Conservation (phyloP, 495 filamentous ascomycete genomes). For the Friedmanniomyces simplex region DNA sequence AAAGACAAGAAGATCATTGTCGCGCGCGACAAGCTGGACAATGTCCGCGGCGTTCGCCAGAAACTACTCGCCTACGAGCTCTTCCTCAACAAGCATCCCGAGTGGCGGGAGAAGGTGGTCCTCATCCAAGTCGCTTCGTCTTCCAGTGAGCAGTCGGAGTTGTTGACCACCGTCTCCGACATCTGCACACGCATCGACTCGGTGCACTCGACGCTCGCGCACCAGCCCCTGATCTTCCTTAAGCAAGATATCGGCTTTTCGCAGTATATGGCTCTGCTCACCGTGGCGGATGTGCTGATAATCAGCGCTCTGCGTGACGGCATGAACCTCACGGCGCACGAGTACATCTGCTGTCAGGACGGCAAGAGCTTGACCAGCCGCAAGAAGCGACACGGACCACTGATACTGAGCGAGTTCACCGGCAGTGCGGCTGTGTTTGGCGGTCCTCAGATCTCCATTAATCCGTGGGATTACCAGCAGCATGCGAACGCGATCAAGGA, state of each 20-base stretch:
- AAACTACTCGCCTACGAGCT: constrained; percentile 88
- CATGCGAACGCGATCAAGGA: constrained; percentile 73
- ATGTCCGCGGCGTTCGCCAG: constrained; percentile 78
- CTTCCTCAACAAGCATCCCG: constrained; percentile 84
- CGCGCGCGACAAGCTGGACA: constrained; percentile 84
- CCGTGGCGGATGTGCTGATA: constrained; percentile 80
- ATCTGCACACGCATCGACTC: constrained; percentile 91
- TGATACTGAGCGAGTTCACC: constrained; percentile 90
- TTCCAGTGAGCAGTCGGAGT: constrained; percentile 72
- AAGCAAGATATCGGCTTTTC: constrained; percentile 86
- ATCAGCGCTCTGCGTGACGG: constrained; percentile 88
- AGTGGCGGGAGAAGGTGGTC: constrained; percentile 76
- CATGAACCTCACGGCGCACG: constrained; percentile 89
- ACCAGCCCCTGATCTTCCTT: constrained; percentile 86
- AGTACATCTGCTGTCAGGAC: constrained; percentile 88
- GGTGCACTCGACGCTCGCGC: constrained; percentile 71
- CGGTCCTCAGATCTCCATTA: constrained; percentile 66
- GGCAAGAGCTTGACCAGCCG: constrained; percentile 47
- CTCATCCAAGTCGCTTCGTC: constrained; percentile 89
- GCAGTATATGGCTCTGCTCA: constrained; percentile 80
- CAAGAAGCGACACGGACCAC: constrained; percentile 64
- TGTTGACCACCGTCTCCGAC: constrained; percentile 77
- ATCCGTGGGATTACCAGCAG: constrained; percentile 85
- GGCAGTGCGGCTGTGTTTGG: constrained; percentile 79
- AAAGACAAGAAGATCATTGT: constrained; percentile 80